These are phyloP conservation scores for Microthlaspi erraticum DNA, from an alignment of 345 rosid species.

Conservation along the genomic window DNA sequence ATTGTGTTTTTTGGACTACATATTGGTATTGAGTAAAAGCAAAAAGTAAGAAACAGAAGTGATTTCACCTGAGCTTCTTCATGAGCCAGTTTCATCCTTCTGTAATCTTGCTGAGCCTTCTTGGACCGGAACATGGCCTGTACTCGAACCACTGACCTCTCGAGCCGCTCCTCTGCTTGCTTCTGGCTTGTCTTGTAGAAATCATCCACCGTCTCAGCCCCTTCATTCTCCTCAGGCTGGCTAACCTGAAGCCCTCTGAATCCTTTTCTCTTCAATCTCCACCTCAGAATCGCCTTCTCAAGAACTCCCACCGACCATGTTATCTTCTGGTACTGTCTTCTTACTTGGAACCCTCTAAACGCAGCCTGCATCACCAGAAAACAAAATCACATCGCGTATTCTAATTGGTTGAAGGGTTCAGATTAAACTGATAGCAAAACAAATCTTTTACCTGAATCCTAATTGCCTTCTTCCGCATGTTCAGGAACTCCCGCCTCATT, in stretches of 20 bases:
- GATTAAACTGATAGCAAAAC: neutral
- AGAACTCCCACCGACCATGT: constrained; percentile 94
- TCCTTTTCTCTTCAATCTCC: constrained; percentile 94
- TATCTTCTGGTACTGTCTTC: constrained; percentile 83
- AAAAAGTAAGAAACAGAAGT: neutral
- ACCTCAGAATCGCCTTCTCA: constrained; percentile 88
- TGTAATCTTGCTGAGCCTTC: constrained; percentile 90
- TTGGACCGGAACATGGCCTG: constrained; percentile 97
- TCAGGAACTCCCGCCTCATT: constrained; percentile 71
- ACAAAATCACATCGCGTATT: neutral
- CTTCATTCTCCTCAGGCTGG: constrained; percentile 53
- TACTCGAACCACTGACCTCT: constrained; percentile 76
- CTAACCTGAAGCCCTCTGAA: constrained; percentile 81
- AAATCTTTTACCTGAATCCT: constrained; percentile 68
- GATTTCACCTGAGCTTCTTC: constrained; percentile 67
- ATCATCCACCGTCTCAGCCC: constrained; percentile 62
- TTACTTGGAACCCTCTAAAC: constrained; percentile 82
- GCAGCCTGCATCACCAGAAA: constrained; percentile 62
- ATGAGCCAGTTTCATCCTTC: constrained; percentile 79
- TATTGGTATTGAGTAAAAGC: neutral
- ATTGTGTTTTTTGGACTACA: neutral
- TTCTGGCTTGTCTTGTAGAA: constrained; percentile 75
- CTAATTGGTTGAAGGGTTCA: neutral
- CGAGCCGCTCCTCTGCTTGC: constrained; percentile 93
- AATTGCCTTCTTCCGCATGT: constrained; percentile 72